Evolutionary conservation across 2,329 filamentous ascomycete genomes (phyloP), one percentile per base, ranked within the genome.

Genomic region (Ceratocystiopsis sp.): DNA sequence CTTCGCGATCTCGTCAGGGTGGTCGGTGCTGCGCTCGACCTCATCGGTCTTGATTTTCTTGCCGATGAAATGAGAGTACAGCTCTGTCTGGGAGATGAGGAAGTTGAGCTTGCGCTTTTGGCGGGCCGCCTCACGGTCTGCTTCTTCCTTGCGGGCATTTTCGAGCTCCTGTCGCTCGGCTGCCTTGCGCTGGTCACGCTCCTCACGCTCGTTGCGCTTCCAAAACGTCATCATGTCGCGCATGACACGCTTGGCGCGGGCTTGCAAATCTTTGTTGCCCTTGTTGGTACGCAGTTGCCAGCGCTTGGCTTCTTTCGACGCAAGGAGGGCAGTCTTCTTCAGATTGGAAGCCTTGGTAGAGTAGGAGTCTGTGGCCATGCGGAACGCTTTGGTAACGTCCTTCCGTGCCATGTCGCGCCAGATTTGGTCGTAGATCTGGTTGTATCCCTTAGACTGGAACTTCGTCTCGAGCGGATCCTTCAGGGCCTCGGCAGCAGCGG

Each of bases 91-190:
- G 1, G 89, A 95, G 60, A 98, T 98, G 50, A 98, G 73, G 71
- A 98, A 98, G 64, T 98, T 96, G 59, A 98, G 83, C 67, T 98
- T 98, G 55, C 91, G 79, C 74, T 93, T 94, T 65, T 98, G 91
- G 50, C 91, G 77, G 53, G 93, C 93, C 15, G 91, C 86, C 72
- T 98, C 91, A 51, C 93, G 86, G 54, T 96, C 91, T 6, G 91
- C 91, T 66, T 98, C 91, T 47, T 89, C 87, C 63, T 89, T 93
- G 62, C 91, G 87, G 16, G 91, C 91, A 55, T 91, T 93, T 59
- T 98, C 91, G 40, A 98, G 74, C 64, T 96, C 91, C 59, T 94
- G 86, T 59, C 81, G 84, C 67, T 98, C 91, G 6, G 91, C 91
- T 42, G 87, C 79, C 65, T 94, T 93, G 52, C 91, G 80, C 50